Base-by-base conservation (phyloP, 1,284 basidiomycete genomes). In the Phylloporus sp. region DNA sequence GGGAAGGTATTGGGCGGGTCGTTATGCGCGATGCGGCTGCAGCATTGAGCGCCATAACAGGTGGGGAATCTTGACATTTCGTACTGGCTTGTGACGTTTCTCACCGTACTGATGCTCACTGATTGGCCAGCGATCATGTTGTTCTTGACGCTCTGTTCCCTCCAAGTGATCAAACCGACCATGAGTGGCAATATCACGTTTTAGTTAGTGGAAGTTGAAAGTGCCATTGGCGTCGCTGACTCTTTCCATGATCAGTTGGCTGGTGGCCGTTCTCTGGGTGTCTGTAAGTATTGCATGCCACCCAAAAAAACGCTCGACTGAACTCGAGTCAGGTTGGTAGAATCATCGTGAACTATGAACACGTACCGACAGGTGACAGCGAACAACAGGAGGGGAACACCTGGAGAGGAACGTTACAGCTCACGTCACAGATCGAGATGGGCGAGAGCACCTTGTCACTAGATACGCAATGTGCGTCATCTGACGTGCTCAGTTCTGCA, bases 141-240 rank as follows among this genome's bases (percentile, higher is more conserved):
- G 1, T 70, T 70, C 49, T 37, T 71, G 54, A 72, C 66, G 32
- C 69, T 71, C 32, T 65, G 60, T 34, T 58, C 66, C 13, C 46
- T 68, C 24, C 34, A 51, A 22, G 61, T 70, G 12, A 64, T 71
- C 51, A 55, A 55, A 40, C 55, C 58, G 3, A 39, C 29, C 17
- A 56, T 64, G 50, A 58, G 58, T 12, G 64, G 70, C 32, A 72
- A 73, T 24, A 53, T 71, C 6, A 64, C 55, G 2, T 73, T 64
- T 46, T 66, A 64, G 70, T 72, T 39, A 31, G 70, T 64, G 12
- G 15, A 40, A 8, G 31, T 13, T 42, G 0, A 6, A 24, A 17
- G 8, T 22, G 22, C 15, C 34, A 6, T 31, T 18, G 26, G n/a
- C 17, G 17, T n/a, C 26, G 53, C 63, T 67, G 22, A 57, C 26